These are phyloP conservation scores for Cytospora piceicola DNA, from an alignment of 2,329 filamentous ascomycete species.

Conservation along the genomic window DNA sequence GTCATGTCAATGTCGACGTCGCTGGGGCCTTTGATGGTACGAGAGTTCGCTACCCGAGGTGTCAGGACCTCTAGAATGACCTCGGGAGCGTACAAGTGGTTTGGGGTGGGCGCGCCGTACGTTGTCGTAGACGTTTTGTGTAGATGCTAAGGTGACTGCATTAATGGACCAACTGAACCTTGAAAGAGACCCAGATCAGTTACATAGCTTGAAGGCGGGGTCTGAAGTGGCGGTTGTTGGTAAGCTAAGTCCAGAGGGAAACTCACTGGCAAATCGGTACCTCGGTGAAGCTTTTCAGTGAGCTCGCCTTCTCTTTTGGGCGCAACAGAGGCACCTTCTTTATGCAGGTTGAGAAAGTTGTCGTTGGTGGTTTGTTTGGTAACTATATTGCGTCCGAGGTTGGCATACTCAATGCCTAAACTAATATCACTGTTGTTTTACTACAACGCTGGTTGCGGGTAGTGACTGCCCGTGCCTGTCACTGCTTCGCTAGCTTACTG, in stretches of 20 bases:
- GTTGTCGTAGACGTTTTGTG: not conserved
- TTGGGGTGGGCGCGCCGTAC: not conserved
- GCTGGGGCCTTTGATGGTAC: not conserved
- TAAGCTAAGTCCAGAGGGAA: not conserved
- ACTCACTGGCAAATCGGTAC: slow-evolving; percentile 5
- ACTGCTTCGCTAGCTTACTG: slow-evolving; percentile 15
- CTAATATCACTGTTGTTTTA: not conserved
- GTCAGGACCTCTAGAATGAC: not conserved
- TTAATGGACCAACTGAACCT: not conserved
- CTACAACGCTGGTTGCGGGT: slow-evolving; percentile 5
- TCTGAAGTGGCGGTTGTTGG: slow-evolving; percentile 9
- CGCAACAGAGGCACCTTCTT: not conserved
- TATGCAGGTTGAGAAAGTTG: not conserved
- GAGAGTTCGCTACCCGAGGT: not conserved
- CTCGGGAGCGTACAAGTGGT: not conserved
- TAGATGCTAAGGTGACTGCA: not conserved
- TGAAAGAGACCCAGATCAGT: not conserved
- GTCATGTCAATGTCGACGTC: slow-evolving; percentile 22
- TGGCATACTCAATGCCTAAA: not conserved
- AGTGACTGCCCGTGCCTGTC: slow-evolving; percentile 10
- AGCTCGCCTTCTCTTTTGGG: not conserved
- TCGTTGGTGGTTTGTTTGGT: not conserved
- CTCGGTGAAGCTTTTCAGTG: not conserved
- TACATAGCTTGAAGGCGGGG: slow-evolving; percentile 17
- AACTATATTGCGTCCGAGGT: not conserved